Base-by-base conservation (phyloP, 2,329 filamentous ascomycete species). In the Albophoma yamanashiensis region DNA sequence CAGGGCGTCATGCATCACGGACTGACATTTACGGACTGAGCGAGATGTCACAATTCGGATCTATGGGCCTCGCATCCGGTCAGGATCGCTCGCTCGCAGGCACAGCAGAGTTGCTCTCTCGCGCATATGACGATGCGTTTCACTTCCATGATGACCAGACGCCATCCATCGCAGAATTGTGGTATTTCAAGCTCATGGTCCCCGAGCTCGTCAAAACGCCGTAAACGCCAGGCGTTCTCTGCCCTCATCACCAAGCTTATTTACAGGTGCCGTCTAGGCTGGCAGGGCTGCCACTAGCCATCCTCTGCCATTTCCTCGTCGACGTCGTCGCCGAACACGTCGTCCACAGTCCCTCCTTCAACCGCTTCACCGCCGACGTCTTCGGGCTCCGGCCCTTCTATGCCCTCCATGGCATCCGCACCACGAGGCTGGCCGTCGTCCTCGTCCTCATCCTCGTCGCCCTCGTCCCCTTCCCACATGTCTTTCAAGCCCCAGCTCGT, bases 401-500 rank as follows among this genome's bases (percentile, higher is more conserved):
- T 72, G 1, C 75, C 79, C 57, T 80, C 77, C 77, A 82, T 82
- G 15, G 76, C 79, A 62, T 81, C 79, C 31, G 72, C 75, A 40
- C 70, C 75, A 43, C 70, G 69, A 63, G 71, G 70, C 43, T 71
- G 70, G 55, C 75, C 73, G 40, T 77, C 78, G 20, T 76, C 76
- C 6, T 73, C 74, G 6, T 47, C 43, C n/a, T 47, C 43, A 25
- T 43, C 40, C 40, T 75, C 75, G 6, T 75, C 78, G 5, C 75
- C 79, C 2, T 42, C 56, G 17, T 76, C 77, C 58, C 78, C 77
- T 42, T 79, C 80, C 81, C 84, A 86, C 31, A 81, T 76, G 38
- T 86, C 82, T 67, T 79, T 79, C 61, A 89, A 69, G 0, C 83
- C 83, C 86, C 86, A 89, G 62, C 82, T 81, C 58, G 83, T 79